A percentile compares a stretch with the other conserved stretches of the same genome.
These are phyloP conservation scores for Phialophora macrospora DNA, from an alignment of 2,329 filamentous ascomycete species.

Conservation along the genomic window DNA sequence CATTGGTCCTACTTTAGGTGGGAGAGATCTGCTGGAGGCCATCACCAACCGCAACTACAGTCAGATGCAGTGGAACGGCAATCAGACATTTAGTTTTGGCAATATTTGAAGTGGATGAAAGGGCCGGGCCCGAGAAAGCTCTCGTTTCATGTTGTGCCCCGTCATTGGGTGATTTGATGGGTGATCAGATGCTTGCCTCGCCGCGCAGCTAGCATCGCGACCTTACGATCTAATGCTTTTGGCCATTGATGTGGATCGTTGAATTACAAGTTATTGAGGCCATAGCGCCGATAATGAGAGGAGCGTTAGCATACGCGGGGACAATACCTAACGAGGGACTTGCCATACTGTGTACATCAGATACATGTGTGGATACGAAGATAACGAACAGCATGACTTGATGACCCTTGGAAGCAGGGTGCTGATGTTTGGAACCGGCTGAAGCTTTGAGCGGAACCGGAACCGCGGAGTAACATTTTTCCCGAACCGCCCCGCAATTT, in stretches of 20 bases:
- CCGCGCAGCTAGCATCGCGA: background rate
- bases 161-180: background rate
- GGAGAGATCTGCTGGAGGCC: conserved; percentile 56
- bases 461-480: background rate
- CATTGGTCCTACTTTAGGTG: conserved; percentile 65
- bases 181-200: background rate
- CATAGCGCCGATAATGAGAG: background rate
- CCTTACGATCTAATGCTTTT: background rate
- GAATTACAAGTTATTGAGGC: background rate
- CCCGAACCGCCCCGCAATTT: background rate
- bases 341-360: background rate
- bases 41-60: conserved; percentile 40
- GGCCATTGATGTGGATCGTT: background rate
- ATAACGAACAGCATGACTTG: background rate
- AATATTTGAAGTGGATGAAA: conserved; percentile 16
- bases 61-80: conserved; percentile 33
- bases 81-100: conserved; percentile 23
- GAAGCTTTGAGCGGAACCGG: background rate
- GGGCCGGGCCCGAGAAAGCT: background rate
- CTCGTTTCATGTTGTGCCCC: background rate
- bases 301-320: background rate
- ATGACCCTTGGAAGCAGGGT: background rate
- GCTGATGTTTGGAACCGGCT: background rate
- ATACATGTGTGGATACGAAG: background rate
- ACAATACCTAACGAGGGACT: background rate